Percentiles rank a stretch among this genome's conserved stretches.
Evolutionary conservation across 2,329 filamentous ascomycete genomes (phyloP).

Genomic region (Pseudodiploospora longispora): DNA sequence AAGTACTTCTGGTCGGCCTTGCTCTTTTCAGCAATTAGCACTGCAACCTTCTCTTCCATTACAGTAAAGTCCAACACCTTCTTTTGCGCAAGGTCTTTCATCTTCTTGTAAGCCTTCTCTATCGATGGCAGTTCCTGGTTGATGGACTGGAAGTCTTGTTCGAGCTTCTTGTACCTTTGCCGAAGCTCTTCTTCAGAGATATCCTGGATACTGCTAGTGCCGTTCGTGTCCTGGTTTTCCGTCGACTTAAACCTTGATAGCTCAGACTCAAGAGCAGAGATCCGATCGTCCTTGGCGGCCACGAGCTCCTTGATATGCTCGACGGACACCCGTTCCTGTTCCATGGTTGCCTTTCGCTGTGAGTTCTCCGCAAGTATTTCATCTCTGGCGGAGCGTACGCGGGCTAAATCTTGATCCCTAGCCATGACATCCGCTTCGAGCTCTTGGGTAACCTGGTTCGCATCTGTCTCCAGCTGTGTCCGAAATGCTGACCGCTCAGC

Average conservation of each 20-base stretch:
- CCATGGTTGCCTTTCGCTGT: slow-evolving; percentile 70
- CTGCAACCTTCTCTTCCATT: slow-evolving; percentile 69
- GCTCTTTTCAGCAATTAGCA: slow-evolving; percentile 77
- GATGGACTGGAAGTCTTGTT: slow-evolving; percentile 74
- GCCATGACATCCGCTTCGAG: slow-evolving; percentile 74
- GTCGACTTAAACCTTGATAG: slow-evolving; percentile 57
- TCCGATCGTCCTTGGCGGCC: slow-evolving; percentile 70
- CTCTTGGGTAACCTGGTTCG: slow-evolving; percentile 63
- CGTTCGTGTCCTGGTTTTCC: slow-evolving; percentile 38
- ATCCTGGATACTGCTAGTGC: slow-evolving; percentile 42
- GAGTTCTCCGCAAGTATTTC: slow-evolving; percentile 76
- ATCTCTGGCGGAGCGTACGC: slow-evolving; percentile 77
- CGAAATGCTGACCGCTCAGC: slow-evolving; percentile 79
- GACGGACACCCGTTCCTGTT: slow-evolving; percentile 61
- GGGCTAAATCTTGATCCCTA: slow-evolving; percentile 75
- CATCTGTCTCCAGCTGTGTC: slow-evolving; percentile 72
- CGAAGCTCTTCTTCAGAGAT: slow-evolving; percentile 65
- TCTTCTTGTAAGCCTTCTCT: slow-evolving; percentile 84
- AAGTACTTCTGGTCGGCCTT: slow-evolving; percentile 99
- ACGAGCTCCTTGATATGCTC: slow-evolving; percentile 74
- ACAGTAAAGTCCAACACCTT: slow-evolving; percentile 72
- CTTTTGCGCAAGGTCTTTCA: slow-evolving; percentile 73
- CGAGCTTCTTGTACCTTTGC: slow-evolving; percentile 63
- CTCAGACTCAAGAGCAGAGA: slow-evolving; percentile 74
- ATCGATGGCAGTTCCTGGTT: slow-evolving; percentile 83